These are phyloP conservation scores for Cronartium quercuum DNA, from an alignment of 1,284 basidiomycete species.

Conservation along the genomic window DNA sequence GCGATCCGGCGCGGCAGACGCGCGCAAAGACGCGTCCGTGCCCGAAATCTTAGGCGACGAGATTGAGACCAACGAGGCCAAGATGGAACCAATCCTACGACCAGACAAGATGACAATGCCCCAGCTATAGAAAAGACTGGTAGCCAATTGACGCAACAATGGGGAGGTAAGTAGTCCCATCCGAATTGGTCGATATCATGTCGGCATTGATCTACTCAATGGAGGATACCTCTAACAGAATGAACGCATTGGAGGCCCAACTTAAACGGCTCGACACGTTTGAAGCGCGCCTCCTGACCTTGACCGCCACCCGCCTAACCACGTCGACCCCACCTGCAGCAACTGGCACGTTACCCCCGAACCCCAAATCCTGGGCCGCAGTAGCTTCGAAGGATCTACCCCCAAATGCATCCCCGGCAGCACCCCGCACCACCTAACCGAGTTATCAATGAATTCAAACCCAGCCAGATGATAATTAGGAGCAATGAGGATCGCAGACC, in stretches of 20 bases:
- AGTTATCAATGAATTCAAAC: no score
- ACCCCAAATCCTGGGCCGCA: no score
- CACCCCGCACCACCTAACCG: no score
- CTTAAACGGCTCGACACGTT: neutral
- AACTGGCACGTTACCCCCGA: no score
- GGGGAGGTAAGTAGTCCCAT: neutral
- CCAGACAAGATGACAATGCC: neutral
- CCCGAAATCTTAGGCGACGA: no score
- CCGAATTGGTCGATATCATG: neutral
- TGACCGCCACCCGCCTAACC: no score
- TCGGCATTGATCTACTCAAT: neutral
- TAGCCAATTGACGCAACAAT: neutral
- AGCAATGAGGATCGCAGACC: no score
- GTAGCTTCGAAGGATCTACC: no score
- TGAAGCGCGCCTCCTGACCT: neutral
- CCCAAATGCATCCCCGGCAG: no score
- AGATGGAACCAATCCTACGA: neutral
- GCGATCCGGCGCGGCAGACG: neutral
- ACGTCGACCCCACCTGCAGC: no score
- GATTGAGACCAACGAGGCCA: neutral
- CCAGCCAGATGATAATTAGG: no score
- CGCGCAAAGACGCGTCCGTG: neutral
- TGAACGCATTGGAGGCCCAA: neutral
- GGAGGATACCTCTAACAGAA: neutral
- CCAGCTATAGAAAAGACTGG: neutral